Evolutionary conservation across 2,329 filamentous ascomycete genomes (phyloP).

Genomic region (Verticillium nubilum): DNA sequence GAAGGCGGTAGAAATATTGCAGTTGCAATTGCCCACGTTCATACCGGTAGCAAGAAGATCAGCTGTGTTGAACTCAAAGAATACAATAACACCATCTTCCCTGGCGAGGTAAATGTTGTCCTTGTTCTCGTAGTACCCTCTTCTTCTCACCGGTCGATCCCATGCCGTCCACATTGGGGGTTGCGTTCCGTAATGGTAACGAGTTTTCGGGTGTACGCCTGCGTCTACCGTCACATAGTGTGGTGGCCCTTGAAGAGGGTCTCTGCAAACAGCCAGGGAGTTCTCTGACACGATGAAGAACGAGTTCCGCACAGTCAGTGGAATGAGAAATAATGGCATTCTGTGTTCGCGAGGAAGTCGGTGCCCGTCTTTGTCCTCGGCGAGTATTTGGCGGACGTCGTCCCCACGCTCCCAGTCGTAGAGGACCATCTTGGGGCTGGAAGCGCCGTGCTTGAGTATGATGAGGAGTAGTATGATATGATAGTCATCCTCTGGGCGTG

Average conservation of each 20-base stretch:
- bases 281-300: constrained; percentile 64
- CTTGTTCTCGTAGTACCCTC: constrained; percentile 53
- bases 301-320: constrained; percentile 62
- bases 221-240: constrained; percentile 40
- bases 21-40: constrained; percentile 60
- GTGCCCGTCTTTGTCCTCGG: constrained; percentile 42
- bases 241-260: constrained; percentile 46
- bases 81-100: constrained; percentile 78
- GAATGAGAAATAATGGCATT: constrained; percentile 66
- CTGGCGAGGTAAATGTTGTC: constrained; percentile 83
- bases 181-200: constrained; percentile 39
- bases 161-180: constrained; percentile 75
- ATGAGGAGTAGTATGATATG: constrained; percentile 74
- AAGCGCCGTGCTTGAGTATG: constrained; percentile 39
- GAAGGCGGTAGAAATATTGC: constrained; percentile 77
- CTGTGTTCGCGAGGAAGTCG: constrained; percentile 44
- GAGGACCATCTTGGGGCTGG: constrained; percentile 40
- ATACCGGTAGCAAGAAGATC: constrained; percentile 49
- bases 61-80: constrained; percentile 60
- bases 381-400: constrained; percentile 37
- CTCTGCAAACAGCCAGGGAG: constrained; percentile 50
- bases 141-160: constrained; percentile 69
- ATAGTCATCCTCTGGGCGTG: constrained; percentile 57
- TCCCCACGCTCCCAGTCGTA: constrained; percentile 57
- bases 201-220: constrained; percentile 31